phyloP scores from a whole-genome alignment of 768 basidiomycete species.

The Mycena haematopus region DNA sequence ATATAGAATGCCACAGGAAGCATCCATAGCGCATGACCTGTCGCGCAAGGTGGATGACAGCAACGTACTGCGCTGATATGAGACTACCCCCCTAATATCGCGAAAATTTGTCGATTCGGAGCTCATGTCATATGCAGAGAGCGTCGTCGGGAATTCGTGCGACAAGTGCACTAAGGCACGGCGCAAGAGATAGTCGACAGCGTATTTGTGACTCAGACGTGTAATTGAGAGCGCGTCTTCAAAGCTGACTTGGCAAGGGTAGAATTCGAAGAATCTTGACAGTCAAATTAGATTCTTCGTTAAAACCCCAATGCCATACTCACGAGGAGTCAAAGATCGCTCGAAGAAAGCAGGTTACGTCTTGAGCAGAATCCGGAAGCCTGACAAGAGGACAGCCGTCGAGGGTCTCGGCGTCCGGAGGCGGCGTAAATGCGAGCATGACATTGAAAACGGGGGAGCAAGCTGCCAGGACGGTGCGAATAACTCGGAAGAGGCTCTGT shows the following conservation, averaged over 20 bases:
- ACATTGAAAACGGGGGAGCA: slow-evolving; percentile 33
- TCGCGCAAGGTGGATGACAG: slow-evolving; percentile 14
- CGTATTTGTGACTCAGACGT: slow-evolving; percentile 21
- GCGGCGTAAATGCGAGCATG: slow-evolving; percentile 34
- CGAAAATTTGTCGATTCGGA: not conserved
- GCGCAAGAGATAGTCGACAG: slow-evolving; percentile 17
- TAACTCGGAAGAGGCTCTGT: slow-evolving; percentile 33
- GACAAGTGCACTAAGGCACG: slow-evolving; percentile 24
- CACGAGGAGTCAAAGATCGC: slow-evolving; percentile 2
- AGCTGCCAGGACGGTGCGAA: slow-evolving; percentile 30
- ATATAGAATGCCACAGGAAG: slow-evolving; percentile 8
- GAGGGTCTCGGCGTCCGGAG: slow-evolving; percentile 20
- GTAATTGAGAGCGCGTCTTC: slow-evolving; percentile 1
- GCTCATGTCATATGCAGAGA: not conserved
- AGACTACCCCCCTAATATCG: not conserved
- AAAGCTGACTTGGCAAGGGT: not conserved
- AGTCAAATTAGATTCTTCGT: no score
- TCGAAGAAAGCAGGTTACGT: slow-evolving; percentile 10
- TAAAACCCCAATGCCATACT: no score
- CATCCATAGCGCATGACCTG: slow-evolving; percentile 25
- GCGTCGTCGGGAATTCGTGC: slow-evolving; percentile 8
- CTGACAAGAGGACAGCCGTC: slow-evolving; percentile 35
- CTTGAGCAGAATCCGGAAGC: slow-evolving; percentile 27
- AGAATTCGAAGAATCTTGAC: slow-evolving; percentile 17
- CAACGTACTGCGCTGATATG: not conserved